Evolutionary conservation across 73 alveolate genomes (phyloP).

Genomic region (Halteria grandinella): DNA sequence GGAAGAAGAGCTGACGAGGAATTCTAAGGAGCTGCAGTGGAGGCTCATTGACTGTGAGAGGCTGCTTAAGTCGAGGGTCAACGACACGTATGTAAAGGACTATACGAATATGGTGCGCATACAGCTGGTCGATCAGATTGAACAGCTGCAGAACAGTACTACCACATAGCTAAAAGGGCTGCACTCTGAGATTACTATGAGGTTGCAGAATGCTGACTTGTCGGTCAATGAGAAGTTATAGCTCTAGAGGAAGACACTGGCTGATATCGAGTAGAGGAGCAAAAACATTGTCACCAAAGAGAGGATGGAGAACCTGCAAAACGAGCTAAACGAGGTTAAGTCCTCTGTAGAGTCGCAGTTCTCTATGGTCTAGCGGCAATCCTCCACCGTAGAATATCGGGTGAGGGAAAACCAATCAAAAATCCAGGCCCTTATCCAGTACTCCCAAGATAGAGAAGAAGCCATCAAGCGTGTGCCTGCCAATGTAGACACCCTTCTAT

Average conservation of each 20-base stretch:
- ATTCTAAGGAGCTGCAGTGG: neutral
- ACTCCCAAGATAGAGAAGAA: constrained; percentile 30
- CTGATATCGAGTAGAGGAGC: neutral
- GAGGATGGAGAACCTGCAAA: neutral
- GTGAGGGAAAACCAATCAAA: neutral
- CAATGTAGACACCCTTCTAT: constrained; percentile 7
- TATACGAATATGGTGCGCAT: neutral
- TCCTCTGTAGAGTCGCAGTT: neutral
- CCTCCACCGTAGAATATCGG: neutral
- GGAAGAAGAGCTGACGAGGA: neutral
- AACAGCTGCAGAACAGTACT: neutral
- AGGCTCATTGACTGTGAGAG: constrained; percentile 11
- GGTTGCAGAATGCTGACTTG: neutral
- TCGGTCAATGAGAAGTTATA: constrained; percentile 8
- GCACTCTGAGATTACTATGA: neutral
- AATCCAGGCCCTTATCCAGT: neutral
- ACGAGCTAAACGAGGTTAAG: neutral
- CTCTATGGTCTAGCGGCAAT: neutral
- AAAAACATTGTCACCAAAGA: neutral
- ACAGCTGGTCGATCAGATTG: neutral
- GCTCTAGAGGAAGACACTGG: neutral
- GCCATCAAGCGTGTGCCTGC: constrained; percentile 22
- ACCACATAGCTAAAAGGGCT: neutral
- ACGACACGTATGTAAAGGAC: constrained; percentile 5
- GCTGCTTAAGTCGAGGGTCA: constrained; percentile 12